Evolutionary conservation across 2,329 filamentous ascomycete species (phyloP), one percentile per base, ranked within the genome.

Genomic region (Aspergillus vadensis): DNA sequence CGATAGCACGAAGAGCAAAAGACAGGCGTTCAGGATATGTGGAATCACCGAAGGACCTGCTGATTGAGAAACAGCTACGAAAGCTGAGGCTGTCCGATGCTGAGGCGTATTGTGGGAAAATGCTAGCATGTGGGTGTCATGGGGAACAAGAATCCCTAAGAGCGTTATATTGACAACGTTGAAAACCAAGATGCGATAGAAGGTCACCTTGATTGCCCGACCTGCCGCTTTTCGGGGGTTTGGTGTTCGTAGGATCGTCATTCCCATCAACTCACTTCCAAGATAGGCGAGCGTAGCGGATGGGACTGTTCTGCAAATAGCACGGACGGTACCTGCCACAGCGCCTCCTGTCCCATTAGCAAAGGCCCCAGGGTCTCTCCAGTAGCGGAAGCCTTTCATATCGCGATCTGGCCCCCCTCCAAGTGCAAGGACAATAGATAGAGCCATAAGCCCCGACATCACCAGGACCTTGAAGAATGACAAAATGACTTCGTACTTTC

Each of bases 121-220:
- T 15, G 79, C 76, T 15, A 92, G 83, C 0, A 83, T 72, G 0
- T 65, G 0, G 39, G 84, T 85, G 80, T 91, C 78, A 79, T 89
- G 92, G 2, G 90, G 89, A 7, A 93, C 86, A 55, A 89, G 83
- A 86, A 92, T 90, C 68, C 90, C 90, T 55, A 94, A 79, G 51
- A 93, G 82, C 59, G 92, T 84, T 41, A 92, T 88, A 17, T 85
- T 87, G 62, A 91, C 76, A 70, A 87, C 83, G 81, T 94, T 93
- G 81, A 94, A 92, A 79, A 92, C 81, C 67, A 91, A 76, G 72
- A 93, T 92, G 59, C 91, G 89, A 79, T 86, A 93, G 74, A 93
- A 92, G 60, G 89, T 92, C 49, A 92, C 82, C 73, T 86, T 89
- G 79, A 92, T 91, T 55, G 90, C 90, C 62, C 87, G 85, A 10